These are phyloP conservation scores for Tardiomyces blankii DNA, from an alignment of 1,139 yeast species.

Conservation along the genomic window DNA sequence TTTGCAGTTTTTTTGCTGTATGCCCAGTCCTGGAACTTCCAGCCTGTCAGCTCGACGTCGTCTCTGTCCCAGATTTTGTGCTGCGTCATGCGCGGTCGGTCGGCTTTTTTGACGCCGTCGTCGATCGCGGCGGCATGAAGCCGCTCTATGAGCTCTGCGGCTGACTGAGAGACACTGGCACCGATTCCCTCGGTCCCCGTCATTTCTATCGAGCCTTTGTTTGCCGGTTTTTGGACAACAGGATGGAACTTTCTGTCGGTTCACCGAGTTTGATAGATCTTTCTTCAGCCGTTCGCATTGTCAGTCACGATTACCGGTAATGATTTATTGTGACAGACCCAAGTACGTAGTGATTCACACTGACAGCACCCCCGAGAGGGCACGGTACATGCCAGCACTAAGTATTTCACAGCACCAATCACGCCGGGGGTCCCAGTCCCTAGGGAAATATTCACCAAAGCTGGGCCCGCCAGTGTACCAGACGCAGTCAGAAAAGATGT, in stretches of 20 bases:
- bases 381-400: neutral
- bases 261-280: no score
- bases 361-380: neutral
- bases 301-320: neutral
- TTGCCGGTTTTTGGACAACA: no score
- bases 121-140: neutral
- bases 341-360: neutral
- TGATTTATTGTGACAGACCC: no score
- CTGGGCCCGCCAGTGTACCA: neutral
- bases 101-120: constrained; percentile 1
- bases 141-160: neutral
- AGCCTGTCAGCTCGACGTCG: constrained; percentile 26
- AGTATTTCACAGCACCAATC: neutral
- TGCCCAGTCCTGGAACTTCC: constrained; percentile 91
- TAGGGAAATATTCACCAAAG: neutral
- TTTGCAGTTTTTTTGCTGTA: constrained; percentile 44
- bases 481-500: constrained; percentile 35
- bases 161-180: neutral
- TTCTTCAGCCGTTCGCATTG: no score
- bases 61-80: constrained; percentile 21
- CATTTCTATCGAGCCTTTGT: no score
- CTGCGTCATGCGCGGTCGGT: constrained; percentile 6
- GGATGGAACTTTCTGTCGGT: no score
- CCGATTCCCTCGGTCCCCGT: no score
- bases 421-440: neutral